Conservation (phyloP, 768 basidiomycete genomes). For the Pholiota microspora region DNA sequence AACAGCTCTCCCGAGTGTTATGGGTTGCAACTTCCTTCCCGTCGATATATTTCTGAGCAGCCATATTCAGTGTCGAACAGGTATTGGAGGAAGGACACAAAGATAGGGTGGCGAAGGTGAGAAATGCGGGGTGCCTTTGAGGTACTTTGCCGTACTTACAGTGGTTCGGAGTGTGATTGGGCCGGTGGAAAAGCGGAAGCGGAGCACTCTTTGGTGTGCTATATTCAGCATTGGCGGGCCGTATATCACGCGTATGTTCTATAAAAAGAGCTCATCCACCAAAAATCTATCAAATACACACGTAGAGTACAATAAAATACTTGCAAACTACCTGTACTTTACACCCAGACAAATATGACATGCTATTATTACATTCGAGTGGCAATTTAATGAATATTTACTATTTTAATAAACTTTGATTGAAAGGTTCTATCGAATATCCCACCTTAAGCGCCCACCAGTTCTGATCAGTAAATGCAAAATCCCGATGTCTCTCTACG, state of each 20-base stretch:
- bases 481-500: background rate
- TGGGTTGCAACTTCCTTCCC: constrained; percentile 32
- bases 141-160: background rate
- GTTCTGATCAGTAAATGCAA: too few species aligned
- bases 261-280: background rate
- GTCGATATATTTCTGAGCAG: constrained; percentile 25
- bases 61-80: constrained; percentile 5
- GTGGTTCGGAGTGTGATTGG: constrained; percentile 4
- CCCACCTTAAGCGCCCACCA: too few species aligned
- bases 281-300: too few species aligned
- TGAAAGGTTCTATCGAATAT: too few species aligned
- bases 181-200: background rate
- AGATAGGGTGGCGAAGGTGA: background rate
- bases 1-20: constrained; percentile 32
- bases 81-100: background rate
- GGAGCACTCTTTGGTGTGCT: background rate
- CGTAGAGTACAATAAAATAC: too few species aligned
- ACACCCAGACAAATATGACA: too few species aligned
- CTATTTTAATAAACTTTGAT: too few species aligned
- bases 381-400: too few species aligned
- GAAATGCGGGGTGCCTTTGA: background rate
- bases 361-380: too few species aligned
- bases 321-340: too few species aligned
- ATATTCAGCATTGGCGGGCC: background rate
- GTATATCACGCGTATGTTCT: background rate